phyloP scores from a whole-genome alignment of 2,329 filamentous ascomycete species.

The Rhynchosporium agropyri region DNA sequence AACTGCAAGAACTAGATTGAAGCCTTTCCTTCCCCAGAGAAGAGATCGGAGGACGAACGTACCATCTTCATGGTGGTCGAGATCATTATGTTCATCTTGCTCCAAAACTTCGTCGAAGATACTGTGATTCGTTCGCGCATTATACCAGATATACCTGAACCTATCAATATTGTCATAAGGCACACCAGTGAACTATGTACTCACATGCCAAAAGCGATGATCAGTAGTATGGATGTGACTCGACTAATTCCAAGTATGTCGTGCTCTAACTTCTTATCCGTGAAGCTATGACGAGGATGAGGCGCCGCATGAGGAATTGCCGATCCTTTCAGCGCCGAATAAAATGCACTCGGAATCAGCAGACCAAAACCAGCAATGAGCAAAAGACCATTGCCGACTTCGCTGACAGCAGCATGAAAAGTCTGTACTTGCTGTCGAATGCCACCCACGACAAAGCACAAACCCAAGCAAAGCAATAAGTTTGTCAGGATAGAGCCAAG shows the following conservation, averaged over 20 bases:
- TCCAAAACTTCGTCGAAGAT: conserved; percentile 76
- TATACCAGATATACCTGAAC: conserved; percentile 18
- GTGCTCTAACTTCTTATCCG: conserved; percentile 18
- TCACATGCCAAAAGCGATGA: conserved; percentile 14
- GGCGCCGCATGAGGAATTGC: conserved; percentile 8
- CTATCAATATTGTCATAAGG: background rate
- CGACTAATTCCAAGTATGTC: conserved; percentile 18
- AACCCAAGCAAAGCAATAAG: conserved; percentile 74
- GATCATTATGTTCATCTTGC: conserved; percentile 68
- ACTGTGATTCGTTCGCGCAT: conserved; percentile 63
- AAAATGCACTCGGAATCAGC: conserved; percentile 68
- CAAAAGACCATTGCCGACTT: conserved; percentile 72
- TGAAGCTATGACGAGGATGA: conserved; percentile 12
- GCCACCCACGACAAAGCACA: conserved; percentile 82
- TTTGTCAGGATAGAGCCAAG: conserved; percentile 82
- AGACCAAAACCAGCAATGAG: conserved; percentile 57
- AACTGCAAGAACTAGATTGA: too few species aligned
- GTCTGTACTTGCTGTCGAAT: conserved; percentile 66
- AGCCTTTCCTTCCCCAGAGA: background rate
- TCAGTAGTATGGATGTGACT: conserved; percentile 15
- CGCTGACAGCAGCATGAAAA: conserved; percentile 76
- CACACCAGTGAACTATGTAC: background rate
- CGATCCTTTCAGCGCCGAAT: conserved; percentile 15
- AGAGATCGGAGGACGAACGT: background rate
- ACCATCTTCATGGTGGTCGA: conserved; percentile 61